Evolutionary conservation across 352 stramenopile genomes (phyloP).

Genomic region (Pythium insidiosum): DNA sequence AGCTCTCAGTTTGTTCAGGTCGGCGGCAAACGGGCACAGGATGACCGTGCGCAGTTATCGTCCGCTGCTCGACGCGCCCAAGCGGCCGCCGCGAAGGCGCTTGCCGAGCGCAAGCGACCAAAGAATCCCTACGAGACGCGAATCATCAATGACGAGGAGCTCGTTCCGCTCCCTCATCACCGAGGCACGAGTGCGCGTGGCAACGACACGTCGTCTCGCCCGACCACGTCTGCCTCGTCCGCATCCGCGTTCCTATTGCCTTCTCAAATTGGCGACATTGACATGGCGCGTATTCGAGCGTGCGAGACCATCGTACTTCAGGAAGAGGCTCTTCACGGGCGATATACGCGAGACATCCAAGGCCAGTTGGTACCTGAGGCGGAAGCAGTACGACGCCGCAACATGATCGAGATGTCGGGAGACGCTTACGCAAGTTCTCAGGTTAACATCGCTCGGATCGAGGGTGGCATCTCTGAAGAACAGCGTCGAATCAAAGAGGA

Average conservation of each 20-base stretch:
- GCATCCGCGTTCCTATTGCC: constrained; percentile 18
- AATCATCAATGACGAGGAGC: constrained; percentile 80
- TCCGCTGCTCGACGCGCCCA: no score
- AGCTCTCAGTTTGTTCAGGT: constrained; percentile 48
- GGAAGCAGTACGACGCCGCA: constrained; percentile 35
- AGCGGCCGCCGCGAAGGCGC: constrained; percentile 16
- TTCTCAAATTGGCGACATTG: constrained; percentile 75
- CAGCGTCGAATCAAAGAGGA: no score
- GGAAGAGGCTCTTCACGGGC: constrained; percentile 60
- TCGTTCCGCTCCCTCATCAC: constrained; percentile 26
- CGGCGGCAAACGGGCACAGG: constrained; percentile 33
- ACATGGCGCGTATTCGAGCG: constrained; percentile 72
- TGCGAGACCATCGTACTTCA: constrained; percentile 57
- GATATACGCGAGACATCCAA: constrained; percentile 61
- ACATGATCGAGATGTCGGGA: constrained; percentile 54
- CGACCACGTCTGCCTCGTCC: not conserved
- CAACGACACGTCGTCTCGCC: constrained; percentile 6
- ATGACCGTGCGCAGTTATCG: constrained; percentile 7
- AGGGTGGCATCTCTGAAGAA: no score
- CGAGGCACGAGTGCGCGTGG: constrained; percentile 6
- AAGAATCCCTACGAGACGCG: constrained; percentile 83
- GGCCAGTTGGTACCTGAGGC: constrained; percentile 56
- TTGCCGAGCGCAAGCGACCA: constrained; percentile 43
- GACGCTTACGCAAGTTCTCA: constrained; percentile 22
- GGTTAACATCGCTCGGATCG: not conserved